A percentile compares a stretch with the other conserved stretches of the same genome.
These are phyloP conservation scores for Miamiensis avidus DNA, from an alignment of 169 alveolate species.

Conservation along the genomic window DNA sequence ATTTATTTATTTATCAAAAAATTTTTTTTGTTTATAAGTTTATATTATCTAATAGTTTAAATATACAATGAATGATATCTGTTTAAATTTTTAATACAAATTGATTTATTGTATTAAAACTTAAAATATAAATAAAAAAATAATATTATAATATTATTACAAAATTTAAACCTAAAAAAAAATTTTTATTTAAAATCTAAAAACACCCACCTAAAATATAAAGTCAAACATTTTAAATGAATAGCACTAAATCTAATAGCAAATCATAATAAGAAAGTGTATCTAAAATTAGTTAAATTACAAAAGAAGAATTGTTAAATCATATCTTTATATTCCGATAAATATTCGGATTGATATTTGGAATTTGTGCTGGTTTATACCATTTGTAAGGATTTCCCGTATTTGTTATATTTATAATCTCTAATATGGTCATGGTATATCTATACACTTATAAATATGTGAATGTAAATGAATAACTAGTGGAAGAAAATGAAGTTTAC, in stretches of 20 bases:
- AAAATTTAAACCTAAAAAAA: too few species aligned
- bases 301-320: not conserved
- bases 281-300: not conserved
- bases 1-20: too few species aligned
- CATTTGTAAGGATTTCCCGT: not conserved
- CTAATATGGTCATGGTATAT: not conserved
- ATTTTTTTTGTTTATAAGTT: not conserved
- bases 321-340: not conserved
- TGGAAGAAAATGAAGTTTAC: not conserved
- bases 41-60: too few species aligned
- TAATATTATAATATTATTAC: too few species aligned
- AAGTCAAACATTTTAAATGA: not conserved
- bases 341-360: not conserved
- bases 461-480: not conserved
- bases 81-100: too few species aligned
- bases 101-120: too few species aligned
- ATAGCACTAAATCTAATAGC: not conserved
- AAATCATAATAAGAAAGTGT: not conserved
- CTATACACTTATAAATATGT: too few species aligned
- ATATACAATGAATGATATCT: not conserved
- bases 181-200: too few species aligned
- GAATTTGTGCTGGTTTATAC: not conserved
- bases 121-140: too few species aligned
- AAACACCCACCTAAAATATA: not conserved
- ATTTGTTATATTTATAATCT: too few species aligned